phyloP scores from a whole-genome alignment of 164 flowering plant species.

The Nymphaea thermarum region DNA sequence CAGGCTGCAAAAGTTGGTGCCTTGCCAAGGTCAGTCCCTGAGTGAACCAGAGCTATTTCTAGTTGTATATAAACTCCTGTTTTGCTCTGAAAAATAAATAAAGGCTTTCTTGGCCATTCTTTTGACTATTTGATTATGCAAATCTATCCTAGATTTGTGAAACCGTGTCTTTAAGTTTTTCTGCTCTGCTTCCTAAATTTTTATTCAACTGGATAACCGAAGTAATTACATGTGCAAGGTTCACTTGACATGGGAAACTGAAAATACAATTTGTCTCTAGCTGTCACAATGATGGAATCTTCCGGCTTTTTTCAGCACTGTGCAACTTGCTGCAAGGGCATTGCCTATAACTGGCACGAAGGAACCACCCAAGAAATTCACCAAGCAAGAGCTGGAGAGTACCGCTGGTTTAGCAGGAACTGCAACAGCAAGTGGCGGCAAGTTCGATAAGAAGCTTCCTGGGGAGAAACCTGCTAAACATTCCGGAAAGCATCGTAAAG shows the following conservation, averaged over 20 bases:
- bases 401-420: constrained; percentile 82
- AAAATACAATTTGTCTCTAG: too few relatives aligned
- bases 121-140: too few relatives aligned
- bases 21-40: constrained; percentile 60
- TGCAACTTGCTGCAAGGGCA: constrained; percentile 84
- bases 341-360: constrained; percentile 80
- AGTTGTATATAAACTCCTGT: neutral
- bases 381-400: constrained; percentile 57
- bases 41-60: neutral
- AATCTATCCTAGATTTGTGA: too few relatives aligned
- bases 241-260: too few relatives aligned
- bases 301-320: constrained; percentile 44
- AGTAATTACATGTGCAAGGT: too few relatives aligned
- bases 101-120: too few relatives aligned
- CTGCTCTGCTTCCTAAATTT: too few relatives aligned
- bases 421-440: constrained; percentile 95
- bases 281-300: neutral
- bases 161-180: too few relatives aligned
- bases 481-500: constrained; percentile 83
- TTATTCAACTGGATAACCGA: too few relatives aligned
- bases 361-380: constrained; percentile 47
- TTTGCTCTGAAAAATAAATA: too few relatives aligned
- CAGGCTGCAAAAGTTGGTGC: constrained; percentile 42
- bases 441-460: constrained; percentile 82
- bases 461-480: constrained; percentile 83